Evolutionary conservation across 176 grass and related monocot species (phyloP).

Genomic region (Ensete glaucum): DNA sequence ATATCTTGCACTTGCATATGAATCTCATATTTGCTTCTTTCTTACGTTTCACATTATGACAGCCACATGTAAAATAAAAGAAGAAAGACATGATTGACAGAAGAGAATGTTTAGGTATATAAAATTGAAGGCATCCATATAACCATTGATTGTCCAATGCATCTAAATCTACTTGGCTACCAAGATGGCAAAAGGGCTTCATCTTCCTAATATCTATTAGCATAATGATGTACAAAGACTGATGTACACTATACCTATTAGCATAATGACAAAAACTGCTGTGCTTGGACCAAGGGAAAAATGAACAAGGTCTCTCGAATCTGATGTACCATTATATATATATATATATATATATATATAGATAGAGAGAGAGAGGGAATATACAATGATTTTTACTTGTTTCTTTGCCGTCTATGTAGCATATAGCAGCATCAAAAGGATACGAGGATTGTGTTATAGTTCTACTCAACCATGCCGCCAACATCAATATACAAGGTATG

Average conservation of each 20-base stretch:
- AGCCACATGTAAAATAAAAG: not conserved
- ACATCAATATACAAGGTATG: constrained; percentile 57
- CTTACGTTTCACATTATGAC: not conserved
- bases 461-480: constrained; percentile 72
- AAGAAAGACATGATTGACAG: not conserved
- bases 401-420: constrained; percentile 21
- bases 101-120: not conserved
- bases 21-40: not conserved
- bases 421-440: constrained; percentile 84
- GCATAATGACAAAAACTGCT: no score
- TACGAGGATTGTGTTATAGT: constrained; percentile 74
- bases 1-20: not conserved
- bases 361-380: no score
- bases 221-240: no score
- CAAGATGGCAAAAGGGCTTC: no score
- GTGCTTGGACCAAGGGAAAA: not conserved
- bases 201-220: no score
- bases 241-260: no score
- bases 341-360: no score
- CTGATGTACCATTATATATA: no score
- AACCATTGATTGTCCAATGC: not conserved
- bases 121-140: not conserved
- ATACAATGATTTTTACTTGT: not conserved
- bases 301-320: not conserved
- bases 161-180: not conserved